Base-by-base conservation (phyloP, 148 eudicot genomes). In the Silene latifolia region DNA sequence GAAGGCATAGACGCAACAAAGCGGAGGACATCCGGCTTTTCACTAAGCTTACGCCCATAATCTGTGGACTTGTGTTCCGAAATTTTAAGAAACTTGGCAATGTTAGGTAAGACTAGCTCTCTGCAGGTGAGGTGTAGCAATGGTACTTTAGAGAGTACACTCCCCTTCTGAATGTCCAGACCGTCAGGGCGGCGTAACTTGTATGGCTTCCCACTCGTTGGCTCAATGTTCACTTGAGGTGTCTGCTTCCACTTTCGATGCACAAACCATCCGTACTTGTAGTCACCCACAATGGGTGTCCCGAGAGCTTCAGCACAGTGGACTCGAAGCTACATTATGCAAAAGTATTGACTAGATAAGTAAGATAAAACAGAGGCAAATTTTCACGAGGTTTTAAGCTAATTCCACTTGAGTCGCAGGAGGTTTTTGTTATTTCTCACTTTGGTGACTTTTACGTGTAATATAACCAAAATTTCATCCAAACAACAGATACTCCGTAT, bases 221-320 rank as follows among this genome's bases (percentile, higher is more conserved):
- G 92, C 87, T 91, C 98, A 6, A 86, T 79, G 79, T 87, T 89
- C 42, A 85, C 87, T 78, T 87, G 89, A 53, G 98, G 91, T 78
- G 87, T 90, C 73, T 90, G 97, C 83, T 94, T 88, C 98, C 98
- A 94, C 72, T 76, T 87, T 47, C 85, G 81, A 56, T 94, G 98
- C 42, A 89, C 86, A 83, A 84, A 91, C 98, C 98, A 94, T 2
- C 98, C 98, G 12, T 94, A 94, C 67, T 91, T 94, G 79, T 90
- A 91, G 78, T 94, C 98, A 13, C 98, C 98, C 44, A 94, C 91
- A 32, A 94, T 89, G 0, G 98, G 98, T 13, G 98, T 94, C 44
- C 97, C 97, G 54, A 94, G 96, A 63, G 97, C 98, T 86, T 94
- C 96, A 25, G 97, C 97, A 80, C 98, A 94, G 73, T 94, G 98